Percentiles rank a stretch among this genome's conserved stretches.
These are phyloP conservation scores for Vanderwaltozyma polyspora DNA, from an alignment of 805 yeast genomes.

Conservation along the genomic window DNA sequence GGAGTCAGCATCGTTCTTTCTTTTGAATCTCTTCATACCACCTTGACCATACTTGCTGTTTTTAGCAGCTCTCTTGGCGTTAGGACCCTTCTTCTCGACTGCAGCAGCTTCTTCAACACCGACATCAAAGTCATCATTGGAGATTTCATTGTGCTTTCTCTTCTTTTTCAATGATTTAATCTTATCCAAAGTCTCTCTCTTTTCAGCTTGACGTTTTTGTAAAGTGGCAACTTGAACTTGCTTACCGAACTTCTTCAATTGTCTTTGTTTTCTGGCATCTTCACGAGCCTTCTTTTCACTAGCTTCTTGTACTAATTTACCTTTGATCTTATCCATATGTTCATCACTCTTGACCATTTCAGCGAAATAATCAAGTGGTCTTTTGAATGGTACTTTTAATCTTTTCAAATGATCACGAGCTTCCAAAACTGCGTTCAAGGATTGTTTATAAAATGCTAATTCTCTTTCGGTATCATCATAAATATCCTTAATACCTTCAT, in stretches of 20 bases:
- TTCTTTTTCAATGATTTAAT: conserved; percentile 85
- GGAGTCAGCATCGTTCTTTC: conserved; percentile 63
- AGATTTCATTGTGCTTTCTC: conserved; percentile 66
- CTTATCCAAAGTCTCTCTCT: conserved; percentile 80
- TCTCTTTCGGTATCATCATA: conserved; percentile 96
- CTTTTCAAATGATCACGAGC: conserved; percentile 58
- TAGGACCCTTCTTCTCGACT: conserved; percentile 30
- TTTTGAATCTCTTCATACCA: conserved; percentile 64
- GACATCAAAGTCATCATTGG: conserved; percentile 51
- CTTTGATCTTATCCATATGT: conserved; percentile 90
- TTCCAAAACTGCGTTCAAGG: conserved; percentile 66
- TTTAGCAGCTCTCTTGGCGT: conserved; percentile 58
- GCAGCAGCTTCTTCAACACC: conserved; percentile 78
- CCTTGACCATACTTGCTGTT: conserved; percentile 66
- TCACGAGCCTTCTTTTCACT: conserved; percentile 80
- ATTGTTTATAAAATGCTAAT: conserved; percentile 89
- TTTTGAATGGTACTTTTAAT: conserved; percentile 73
- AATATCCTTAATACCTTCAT: conserved; percentile 64
- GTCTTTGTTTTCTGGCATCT: conserved; percentile 90
- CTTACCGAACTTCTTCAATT: conserved; percentile 92
- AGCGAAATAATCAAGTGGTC: conserved; percentile 94
- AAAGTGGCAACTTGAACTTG: conserved; percentile 90
- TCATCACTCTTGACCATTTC: conserved; percentile 97
- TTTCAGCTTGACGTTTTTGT: conserved; percentile 87
- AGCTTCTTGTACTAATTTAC: conserved; percentile 67